phyloP scores from a whole-genome alignment of 768 basidiomycete genomes.

The Asterophora lycoperdoides region DNA sequence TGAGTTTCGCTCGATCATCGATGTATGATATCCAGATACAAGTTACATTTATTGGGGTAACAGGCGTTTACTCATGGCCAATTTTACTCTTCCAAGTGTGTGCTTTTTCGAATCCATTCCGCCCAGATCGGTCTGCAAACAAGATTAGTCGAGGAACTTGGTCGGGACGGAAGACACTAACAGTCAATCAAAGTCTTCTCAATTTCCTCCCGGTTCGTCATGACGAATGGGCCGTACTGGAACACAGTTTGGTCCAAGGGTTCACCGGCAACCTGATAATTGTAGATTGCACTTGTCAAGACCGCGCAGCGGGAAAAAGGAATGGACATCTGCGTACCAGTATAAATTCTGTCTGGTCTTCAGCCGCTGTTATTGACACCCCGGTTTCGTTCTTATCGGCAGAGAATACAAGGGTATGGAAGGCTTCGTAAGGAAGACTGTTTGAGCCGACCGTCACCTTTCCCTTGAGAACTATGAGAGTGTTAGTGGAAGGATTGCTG shows the following conservation, averaged over 20 bases:
- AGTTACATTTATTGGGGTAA: not conserved
- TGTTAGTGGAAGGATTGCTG: not conserved
- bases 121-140: constrained; percentile 57
- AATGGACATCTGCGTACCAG: constrained; percentile 44
- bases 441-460: constrained; percentile 52
- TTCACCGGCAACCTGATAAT: constrained; percentile 82
- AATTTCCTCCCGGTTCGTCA: constrained; percentile 79
- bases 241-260: constrained; percentile 85
- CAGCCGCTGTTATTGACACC: constrained; percentile 54
- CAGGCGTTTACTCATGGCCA: constrained; percentile 35
- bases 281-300: not conserved
- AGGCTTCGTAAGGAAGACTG: constrained; percentile 43
- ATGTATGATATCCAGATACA: not conserved
- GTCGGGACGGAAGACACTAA: constrained; percentile 28
- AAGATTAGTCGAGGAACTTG: constrained; percentile 7
- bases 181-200: constrained; percentile 80
- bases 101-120: constrained; percentile 90
- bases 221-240: constrained; percentile 86
- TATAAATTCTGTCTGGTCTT: constrained; percentile 68
- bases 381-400: constrained; percentile 56
- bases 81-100: constrained; percentile 86
- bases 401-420: constrained; percentile 85
- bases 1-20: not conserved
- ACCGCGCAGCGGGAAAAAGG: not conserved
- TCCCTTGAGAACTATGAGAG: constrained; percentile 58